Conservation (phyloP, 2,329 filamentous ascomycete genomes). For the Colletotrichum sp. region DNA sequence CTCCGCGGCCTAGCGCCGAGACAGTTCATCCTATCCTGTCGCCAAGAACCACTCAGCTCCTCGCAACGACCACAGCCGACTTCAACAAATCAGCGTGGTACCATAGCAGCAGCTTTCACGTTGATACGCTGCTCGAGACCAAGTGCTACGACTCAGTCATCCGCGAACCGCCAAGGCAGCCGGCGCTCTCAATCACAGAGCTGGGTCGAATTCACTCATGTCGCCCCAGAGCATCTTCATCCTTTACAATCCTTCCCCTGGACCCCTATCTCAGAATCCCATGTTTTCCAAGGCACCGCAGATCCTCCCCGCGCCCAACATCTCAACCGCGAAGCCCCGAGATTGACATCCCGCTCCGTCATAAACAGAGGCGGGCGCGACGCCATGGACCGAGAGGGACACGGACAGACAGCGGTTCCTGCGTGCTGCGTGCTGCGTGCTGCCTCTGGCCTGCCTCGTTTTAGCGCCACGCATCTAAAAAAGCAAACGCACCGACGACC, state of each 20-base stretch:
- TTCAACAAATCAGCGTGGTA: background rate
- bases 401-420: slow-evolving; percentile 7
- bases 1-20: background rate
- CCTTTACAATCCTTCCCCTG: background rate
- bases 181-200: background rate
- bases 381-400: background rate
- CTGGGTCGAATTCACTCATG: background rate
- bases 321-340: background rate
- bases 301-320: background rate
- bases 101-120: background rate
- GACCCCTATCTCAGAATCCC: background rate
- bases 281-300: background rate
- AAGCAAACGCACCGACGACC: background rate
- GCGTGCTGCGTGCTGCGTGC: background rate
- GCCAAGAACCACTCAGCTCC: background rate
- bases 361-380: background rate
- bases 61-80: background rate
- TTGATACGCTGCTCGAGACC: background rate
- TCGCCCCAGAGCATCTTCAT: background rate
- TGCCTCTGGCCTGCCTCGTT: background rate
- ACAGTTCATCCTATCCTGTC: background rate
- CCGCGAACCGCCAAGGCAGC: background rate
- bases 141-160: background rate
- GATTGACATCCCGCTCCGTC: background rate
- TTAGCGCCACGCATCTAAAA: background rate